These are phyloP conservation scores for Murraya koenigii DNA, from an alignment of 345 rosid genomes.

Conservation along the genomic window DNA sequence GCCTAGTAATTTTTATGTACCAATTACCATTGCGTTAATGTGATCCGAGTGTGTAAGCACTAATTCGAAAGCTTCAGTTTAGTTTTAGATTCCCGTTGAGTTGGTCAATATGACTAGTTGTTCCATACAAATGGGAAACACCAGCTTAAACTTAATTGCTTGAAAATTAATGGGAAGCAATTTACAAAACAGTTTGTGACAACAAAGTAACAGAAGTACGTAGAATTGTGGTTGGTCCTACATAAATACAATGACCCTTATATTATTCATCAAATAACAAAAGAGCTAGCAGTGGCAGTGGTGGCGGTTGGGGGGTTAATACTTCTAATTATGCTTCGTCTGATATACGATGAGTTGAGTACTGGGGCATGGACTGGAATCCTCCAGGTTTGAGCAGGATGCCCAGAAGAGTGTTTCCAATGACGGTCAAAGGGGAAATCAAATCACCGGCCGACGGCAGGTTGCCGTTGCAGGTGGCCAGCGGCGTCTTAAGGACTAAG, in stretches of 20 bases:
- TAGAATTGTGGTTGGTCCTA: too few relatives aligned
- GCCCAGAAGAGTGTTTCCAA: slow-evolving; percentile 41
- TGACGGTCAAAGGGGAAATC: slow-evolving; percentile 35
- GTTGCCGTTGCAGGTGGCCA: slow-evolving; percentile 49
- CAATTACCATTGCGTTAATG: not conserved
- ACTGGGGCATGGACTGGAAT: slow-evolving; percentile 25
- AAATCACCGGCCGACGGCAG: slow-evolving; percentile 42
- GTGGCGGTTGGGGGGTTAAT: too few relatives aligned
- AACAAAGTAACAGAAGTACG: too few relatives aligned
- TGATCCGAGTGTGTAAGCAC: not conserved
- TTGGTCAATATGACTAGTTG: not conserved
- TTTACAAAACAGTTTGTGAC: too few relatives aligned
- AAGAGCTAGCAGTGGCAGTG: too few relatives aligned
- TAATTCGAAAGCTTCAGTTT: not conserved
- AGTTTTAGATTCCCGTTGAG: not conserved
- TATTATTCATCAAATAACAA: too few relatives aligned
- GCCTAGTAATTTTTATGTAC: not conserved
- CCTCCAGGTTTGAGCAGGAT: slow-evolving; percentile 43
- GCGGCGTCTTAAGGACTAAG: slow-evolving; percentile 49
- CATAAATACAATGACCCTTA: too few relatives aligned
- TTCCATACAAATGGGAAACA: not conserved
- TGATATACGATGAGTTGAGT: not conserved
- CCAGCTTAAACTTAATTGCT: not conserved
- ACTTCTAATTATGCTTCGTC: not conserved
- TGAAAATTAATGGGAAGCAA: too few relatives aligned